Base-by-base conservation (phyloP, 2,329 filamentous ascomycete genomes). In the Fusarium sp. region DNA sequence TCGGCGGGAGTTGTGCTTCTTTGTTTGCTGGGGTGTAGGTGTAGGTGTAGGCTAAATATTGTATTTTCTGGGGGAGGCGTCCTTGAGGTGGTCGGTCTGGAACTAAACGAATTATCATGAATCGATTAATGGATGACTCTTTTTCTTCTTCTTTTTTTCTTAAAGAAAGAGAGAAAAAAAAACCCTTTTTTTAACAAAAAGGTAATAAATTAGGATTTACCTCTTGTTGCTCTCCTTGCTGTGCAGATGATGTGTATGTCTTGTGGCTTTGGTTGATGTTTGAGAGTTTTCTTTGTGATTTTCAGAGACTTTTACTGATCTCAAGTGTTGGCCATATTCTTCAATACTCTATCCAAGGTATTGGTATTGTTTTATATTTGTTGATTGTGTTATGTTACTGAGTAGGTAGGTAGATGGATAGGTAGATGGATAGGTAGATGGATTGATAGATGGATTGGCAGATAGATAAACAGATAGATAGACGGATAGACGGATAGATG, bases 1-100 rank as follows among this genome's bases (percentile, higher is more conserved):
- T 70, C 52, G 66, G 68, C 54, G 50, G 68, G 68, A 70, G 66
- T 70, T 69, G 57, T 67, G 53, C 61, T 65, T 58, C 51, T 66
- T 49, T 46, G 50, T 39, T 47, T 39, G 42, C 7, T 42, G 49
- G 51, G 58, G 42, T 31, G 15, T 29, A 47, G 53, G 60, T 31
- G 33, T 49, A 36, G 58, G 42, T 31, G 15, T 29, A 47, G 53
- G 60, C 33, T 33, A 52, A 36, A 50, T 38, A 25, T 32, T 66
- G 32, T 47, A 56, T 59, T 52, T 64, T 62, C 38, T 56, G 53
- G 49, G 49, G 61, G 64, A 66, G 68, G 68, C 68, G 67, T 68
- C 53, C 59, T 58, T 61, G 43, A 42, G 64, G 55, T 56, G 61
- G 45, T 68, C 67, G 61, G 60, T 60, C 59, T 60, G 59, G 62